Evolutionary conservation across 768 basidiomycete genomes (phyloP).

Genomic region (Tubosaeta brunneosetosa): DNA sequence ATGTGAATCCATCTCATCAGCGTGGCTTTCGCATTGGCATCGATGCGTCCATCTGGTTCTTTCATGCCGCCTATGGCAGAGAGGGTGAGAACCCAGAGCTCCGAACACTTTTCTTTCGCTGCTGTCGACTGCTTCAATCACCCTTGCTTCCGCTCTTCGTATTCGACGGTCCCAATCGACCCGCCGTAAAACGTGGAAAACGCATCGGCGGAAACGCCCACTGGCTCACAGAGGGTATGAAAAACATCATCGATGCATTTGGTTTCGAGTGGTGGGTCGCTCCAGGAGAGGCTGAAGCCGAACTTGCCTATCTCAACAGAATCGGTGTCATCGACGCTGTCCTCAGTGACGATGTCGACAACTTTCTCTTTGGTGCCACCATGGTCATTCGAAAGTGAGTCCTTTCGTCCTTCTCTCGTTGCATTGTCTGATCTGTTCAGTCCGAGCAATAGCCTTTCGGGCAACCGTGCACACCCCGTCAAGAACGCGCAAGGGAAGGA

Average conservation of each 20-base stretch:
- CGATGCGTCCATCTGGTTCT: constrained; percentile 81
- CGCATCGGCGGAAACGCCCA: constrained; percentile 56
- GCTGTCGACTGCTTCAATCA: constrained; percentile 67
- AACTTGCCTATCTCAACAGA: constrained; percentile 80
- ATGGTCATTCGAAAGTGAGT: constrained; percentile 80
- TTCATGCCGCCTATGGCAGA: constrained; percentile 61
- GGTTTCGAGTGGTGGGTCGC: constrained; percentile 80
- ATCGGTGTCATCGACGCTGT: constrained; percentile 84
- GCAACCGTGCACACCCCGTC: constrained; percentile 60
- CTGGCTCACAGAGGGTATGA: constrained; percentile 72
- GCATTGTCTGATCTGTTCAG: constrained; percentile 33
- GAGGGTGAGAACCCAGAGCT: constrained; percentile 88
- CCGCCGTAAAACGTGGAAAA: constrained; percentile 75
- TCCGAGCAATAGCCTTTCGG: constrained; percentile 66
- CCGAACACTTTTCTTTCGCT: constrained; percentile 80
- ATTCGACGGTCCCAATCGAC: constrained; percentile 86
- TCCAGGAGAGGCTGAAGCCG: constrained; percentile 93
- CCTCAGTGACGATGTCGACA: constrained; percentile 91
- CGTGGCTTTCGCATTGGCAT: constrained; percentile 83
- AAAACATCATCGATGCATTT: constrained; percentile 72
- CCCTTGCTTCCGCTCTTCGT: constrained; percentile 88
- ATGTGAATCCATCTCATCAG: constrained; percentile 54
- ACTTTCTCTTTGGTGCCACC: constrained; percentile 81
- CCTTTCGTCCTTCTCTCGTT: neutral
- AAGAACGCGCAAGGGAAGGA: constrained; percentile 65